Percentiles rank a stretch among this genome's conserved stretches.
Conservation (phyloP, 2,329 filamentous ascomycete species). For the Annulohypoxylon truncatum region DNA sequence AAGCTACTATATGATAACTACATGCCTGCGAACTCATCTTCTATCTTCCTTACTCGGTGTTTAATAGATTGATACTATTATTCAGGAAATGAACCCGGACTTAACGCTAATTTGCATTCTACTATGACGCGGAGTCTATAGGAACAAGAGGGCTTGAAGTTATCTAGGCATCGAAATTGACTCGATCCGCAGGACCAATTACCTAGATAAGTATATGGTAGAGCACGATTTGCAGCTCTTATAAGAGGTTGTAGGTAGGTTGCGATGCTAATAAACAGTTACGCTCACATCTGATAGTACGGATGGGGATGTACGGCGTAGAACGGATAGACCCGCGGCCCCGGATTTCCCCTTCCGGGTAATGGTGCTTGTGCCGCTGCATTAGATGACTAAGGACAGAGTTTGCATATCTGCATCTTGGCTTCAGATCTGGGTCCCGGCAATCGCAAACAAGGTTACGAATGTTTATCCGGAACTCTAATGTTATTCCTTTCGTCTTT, state of each 20-base stretch:
- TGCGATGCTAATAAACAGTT: background rate
- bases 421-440: background rate
- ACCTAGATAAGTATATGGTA: background rate
- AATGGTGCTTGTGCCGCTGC: conserved; percentile 15
- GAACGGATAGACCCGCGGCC: conserved; percentile 7
- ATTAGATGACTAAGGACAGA: conserved; percentile 14
- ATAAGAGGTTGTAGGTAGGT: background rate
- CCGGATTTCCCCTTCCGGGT: conserved; percentile 10
- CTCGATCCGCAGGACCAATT: background rate
- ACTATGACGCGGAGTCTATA: conserved; percentile 1
- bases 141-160: background rate
- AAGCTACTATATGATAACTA: background rate
- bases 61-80: conserved; percentile 2
- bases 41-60: background rate
- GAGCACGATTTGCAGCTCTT: background rate
- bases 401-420: background rate
- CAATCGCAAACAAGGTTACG: conserved; percentile 4
- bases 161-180: background rate
- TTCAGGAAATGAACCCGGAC: conserved; percentile 10
- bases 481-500: background rate
- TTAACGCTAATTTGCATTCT: conserved; percentile 12
- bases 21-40: background rate
- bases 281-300: background rate
- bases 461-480: conserved; percentile 1
- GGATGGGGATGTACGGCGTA: background rate